Percentiles rank a stretch among this genome's conserved stretches.
These are phyloP conservation scores for Eragrostis curvula DNA, from an alignment of 176 grass and related monocot genomes.

Conservation along the genomic window DNA sequence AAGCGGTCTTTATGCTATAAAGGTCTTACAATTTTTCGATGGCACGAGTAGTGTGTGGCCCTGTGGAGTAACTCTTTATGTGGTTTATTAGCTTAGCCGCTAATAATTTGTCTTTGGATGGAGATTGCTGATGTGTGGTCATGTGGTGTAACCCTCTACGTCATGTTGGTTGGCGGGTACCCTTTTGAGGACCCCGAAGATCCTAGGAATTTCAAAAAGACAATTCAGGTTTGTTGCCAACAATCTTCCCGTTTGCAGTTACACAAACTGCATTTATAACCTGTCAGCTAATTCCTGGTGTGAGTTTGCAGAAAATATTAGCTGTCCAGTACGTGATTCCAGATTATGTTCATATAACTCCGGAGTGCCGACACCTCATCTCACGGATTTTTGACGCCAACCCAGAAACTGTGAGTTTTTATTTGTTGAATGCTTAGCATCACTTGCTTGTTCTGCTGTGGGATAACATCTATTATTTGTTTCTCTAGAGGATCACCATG, in stretches of 20 bases:
- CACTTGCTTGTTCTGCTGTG: slow-evolving; percentile 6
- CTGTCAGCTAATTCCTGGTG: slow-evolving; percentile 10
- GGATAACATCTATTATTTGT: neutral
- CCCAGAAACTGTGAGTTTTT: slow-evolving; percentile 52
- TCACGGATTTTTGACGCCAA: slow-evolving; percentile 66
- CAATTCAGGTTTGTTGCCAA: slow-evolving; percentile 57
- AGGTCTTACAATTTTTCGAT: slow-evolving; percentile 7
- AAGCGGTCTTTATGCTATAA: neutral
- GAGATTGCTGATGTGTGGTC: slow-evolving; percentile 84
- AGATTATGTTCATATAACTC: slow-evolving; percentile 59
- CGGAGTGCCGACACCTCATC: slow-evolving; percentile 55
- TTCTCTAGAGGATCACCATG: slow-evolving; percentile 80
- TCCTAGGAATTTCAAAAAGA: slow-evolving; percentile 70
- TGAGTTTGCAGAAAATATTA: slow-evolving; percentile 68
- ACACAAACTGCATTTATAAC: neutral
- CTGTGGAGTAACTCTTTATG: slow-evolving; percentile 21
- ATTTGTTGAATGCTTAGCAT: neutral
- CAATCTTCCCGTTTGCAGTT: neutral
- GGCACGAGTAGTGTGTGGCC: neutral
- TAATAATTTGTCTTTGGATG: slow-evolving; percentile 39
- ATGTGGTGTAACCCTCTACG: slow-evolving; percentile 82
- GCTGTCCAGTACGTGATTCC: slow-evolving; percentile 67
- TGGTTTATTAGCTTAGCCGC: neutral
- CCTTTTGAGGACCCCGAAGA: slow-evolving; percentile 77
- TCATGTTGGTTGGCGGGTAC: slow-evolving; percentile 83